Evolutionary conservation across 345 rosid genomes (phyloP), one percentile per base, ranked within the genome.

Genomic region (Hirschfeldia incana): DNA sequence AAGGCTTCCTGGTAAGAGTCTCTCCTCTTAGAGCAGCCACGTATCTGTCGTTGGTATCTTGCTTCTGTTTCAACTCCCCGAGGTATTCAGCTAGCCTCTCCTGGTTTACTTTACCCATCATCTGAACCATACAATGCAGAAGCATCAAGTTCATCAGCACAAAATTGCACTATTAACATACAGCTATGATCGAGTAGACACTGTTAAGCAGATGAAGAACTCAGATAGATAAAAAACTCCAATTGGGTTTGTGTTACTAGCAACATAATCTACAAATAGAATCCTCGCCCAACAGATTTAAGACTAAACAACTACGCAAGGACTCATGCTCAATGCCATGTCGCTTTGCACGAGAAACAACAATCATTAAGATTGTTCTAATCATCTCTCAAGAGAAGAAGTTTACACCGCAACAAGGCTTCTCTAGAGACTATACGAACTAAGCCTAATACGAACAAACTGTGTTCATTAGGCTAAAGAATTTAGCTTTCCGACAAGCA

Each of bases 81-180:
- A 95, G 97, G 81, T 88, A 95, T 67, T 91, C 99, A 4, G 93
- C 97, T 68, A 95, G 82, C 76, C 99, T 85, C 81, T 93, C 97
- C 82, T 84, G 87, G 77, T 93, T 91, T 15, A 90, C 97, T 86
- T 84, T 88, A 44, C 93, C 97, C 98, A 95, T 89, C 97, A 93
- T 88, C 97, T 94, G 85, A 46, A 63, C 69, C 64, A 73, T 5
- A 37, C 3, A 46, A 33, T 67, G n/a, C 66, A 79, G 9, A 49
- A 15, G 33, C 0, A 67, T n/a, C 16, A 36, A 4, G 53, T 42
- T 67, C 78, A 78, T 73, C 63, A 79, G 74, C 64, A 79, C 49
- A 81, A 59, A 29, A 55, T 4, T 49, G 34, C 36, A 46, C 53
- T 46, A 66, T 63, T 34, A 28, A 53, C 66, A 70, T 12, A 63